Evolutionary conservation across 495 filamentous ascomycete species (phyloP).

Genomic region (Penicillium paxilli): DNA sequence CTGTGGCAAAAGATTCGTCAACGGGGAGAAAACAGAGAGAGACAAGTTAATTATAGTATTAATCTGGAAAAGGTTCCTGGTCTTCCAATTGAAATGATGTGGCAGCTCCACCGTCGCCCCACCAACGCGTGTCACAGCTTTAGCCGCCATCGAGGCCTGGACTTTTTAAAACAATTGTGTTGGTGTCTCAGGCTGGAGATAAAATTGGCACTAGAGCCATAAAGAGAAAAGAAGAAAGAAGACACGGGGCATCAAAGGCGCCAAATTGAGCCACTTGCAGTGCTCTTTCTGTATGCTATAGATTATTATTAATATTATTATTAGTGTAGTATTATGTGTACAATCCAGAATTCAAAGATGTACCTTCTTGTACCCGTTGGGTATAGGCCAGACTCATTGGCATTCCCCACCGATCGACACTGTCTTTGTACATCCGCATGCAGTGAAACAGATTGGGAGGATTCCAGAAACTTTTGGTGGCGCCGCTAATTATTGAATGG

Average conservation of each 20-base stretch:
- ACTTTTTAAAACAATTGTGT: slow-evolving; percentile 9
- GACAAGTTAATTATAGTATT: slow-evolving; percentile 12
- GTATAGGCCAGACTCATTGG: neutral
- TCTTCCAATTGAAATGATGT: slow-evolving; percentile 23
- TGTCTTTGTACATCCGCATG: slow-evolving; percentile 18
- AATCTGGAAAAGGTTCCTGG: slow-evolving; percentile 12
- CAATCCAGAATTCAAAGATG: no score
- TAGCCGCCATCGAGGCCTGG: slow-evolving; percentile 9
- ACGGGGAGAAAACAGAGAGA: neutral
- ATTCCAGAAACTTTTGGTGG: slow-evolving; percentile 23
- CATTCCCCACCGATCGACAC: slow-evolving; percentile 27
- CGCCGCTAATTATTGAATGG: slow-evolving; percentile 1
- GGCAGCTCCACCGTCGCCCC: slow-evolving; percentile 21
- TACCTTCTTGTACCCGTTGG: neutral
- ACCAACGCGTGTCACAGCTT: slow-evolving; percentile 32
- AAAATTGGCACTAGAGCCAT: neutral
- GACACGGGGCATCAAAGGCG: neutral
- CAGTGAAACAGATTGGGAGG: slow-evolving; percentile 20
- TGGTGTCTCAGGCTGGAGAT: neutral
- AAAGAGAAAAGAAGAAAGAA: neutral
- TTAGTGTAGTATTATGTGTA: no score
- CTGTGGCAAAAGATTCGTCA: neutral
- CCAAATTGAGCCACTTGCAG: no score
- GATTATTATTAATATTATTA: no score
- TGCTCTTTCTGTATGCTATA: no score